Conservation (phyloP, 2,329 filamentous ascomycete species). For the Shiraia sp. region DNA sequence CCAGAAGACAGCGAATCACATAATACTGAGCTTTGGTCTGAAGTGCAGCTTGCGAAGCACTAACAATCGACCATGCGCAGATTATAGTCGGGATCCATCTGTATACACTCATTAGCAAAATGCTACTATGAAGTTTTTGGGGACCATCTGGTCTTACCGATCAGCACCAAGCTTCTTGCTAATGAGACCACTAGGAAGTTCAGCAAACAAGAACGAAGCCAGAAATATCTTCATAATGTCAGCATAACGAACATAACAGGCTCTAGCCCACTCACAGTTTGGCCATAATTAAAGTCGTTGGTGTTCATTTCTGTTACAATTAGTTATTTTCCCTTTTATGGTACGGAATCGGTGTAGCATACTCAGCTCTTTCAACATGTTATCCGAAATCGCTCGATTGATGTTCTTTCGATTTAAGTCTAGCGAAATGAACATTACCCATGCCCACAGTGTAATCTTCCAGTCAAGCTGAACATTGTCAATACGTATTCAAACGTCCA, state of each 20-base stretch:
- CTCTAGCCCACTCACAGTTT: slow-evolving; percentile 40
- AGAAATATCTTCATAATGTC: slow-evolving; percentile 29
- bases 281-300: slow-evolving; percentile 37
- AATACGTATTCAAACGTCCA: too few species aligned
- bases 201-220: slow-evolving; percentile 52
- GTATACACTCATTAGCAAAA: slow-evolving; percentile 1
- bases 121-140: slow-evolving; percentile 27
- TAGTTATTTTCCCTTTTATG: neutral
- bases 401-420: slow-evolving; percentile 55
- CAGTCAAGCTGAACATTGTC: slow-evolving; percentile 30
- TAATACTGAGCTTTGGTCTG: slow-evolving; percentile 42
- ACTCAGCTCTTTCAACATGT: slow-evolving; percentile 30
- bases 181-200: slow-evolving; percentile 55
- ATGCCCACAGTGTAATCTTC: slow-evolving; percentile 39
- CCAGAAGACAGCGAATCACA: slow-evolving; percentile 46
- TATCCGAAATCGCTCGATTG: slow-evolving; percentile 46
- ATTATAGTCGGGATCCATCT: slow-evolving; percentile 45
- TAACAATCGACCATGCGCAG: slow-evolving; percentile 40
- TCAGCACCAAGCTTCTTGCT: slow-evolving; percentile 58
- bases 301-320: slow-evolving; percentile 30
- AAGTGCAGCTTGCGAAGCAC: slow-evolving; percentile 43
- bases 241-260: neutral
- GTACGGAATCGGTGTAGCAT: slow-evolving; percentile 18
- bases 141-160: slow-evolving; percentile 27
- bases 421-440: slow-evolving; percentile 55